Evolutionary conservation across 352 stramenopile genomes (phyloP).

Genomic region (Phytopythium delawarense): DNA sequence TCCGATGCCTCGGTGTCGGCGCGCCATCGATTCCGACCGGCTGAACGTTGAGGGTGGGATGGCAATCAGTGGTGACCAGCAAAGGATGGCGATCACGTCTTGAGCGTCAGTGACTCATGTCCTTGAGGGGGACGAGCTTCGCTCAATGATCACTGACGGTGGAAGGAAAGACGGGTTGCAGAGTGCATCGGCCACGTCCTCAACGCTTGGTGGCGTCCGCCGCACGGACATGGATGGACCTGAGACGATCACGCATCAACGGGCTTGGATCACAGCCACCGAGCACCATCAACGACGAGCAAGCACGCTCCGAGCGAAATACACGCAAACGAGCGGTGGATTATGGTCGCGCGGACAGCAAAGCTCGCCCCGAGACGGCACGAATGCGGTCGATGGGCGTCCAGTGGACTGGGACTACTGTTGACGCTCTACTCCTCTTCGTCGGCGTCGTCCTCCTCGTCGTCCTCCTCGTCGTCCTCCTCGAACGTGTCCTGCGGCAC

Average conservation of each 20-base stretch:
- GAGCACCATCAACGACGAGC: neutral
- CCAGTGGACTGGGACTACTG: neutral
- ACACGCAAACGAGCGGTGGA: neutral
- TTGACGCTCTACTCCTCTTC: constrained; percentile 3
- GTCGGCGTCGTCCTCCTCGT: constrained; percentile 51
- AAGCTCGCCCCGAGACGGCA: neutral
- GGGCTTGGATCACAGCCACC: too few species aligned
- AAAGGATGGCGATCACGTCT: too few species aligned
- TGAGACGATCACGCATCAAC: neutral
- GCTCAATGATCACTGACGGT: too few species aligned
- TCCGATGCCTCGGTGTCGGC: neutral
- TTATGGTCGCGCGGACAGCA: neutral
- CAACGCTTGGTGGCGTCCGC: too few species aligned
- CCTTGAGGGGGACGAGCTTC: neutral
- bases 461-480: constrained; percentile 81
- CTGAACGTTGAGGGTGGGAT: neutral
- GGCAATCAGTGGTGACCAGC: neutral
- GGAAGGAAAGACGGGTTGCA: too few species aligned
- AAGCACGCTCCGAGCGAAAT: neutral
- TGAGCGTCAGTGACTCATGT: neutral
- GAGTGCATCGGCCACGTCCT: too few species aligned
- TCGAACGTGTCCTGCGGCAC: constrained; percentile 96
- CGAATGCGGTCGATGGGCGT: neutral
- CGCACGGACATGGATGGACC: too few species aligned
- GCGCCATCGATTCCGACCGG: neutral